Percentiles rank a stretch among this genome's conserved stretches.
Evolutionary conservation across 768 basidiomycete species (phyloP).

Genomic region (Cyathus striatus): DNA sequence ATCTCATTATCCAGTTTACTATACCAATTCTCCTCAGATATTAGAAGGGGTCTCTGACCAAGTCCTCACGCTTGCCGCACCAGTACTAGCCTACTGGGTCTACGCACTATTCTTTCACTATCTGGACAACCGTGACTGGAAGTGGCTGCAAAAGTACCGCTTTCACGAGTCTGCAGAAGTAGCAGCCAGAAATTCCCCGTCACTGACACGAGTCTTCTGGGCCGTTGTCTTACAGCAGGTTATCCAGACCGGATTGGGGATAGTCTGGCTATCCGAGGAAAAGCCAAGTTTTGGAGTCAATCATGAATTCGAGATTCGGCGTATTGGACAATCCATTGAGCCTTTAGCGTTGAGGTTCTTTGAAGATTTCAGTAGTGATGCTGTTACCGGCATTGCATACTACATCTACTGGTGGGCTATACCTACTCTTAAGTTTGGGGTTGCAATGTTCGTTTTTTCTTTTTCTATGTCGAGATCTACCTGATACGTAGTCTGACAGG

Average conservation of each 20-base stretch:
- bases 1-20: no score
- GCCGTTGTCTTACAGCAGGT: constrained; percentile 86
- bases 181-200: constrained; percentile 65
- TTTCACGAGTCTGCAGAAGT: constrained; percentile 88
- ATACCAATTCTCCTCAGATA: no score
- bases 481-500: constrained; percentile 37
- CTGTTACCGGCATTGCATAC: constrained; percentile 40
- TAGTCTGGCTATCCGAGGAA: constrained; percentile 56
- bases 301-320: constrained; percentile 40
- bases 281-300: constrained; percentile 16
- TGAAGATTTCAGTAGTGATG: constrained; percentile 37
- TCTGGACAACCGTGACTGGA: constrained; percentile 73
- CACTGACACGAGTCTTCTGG: constrained; percentile 62
- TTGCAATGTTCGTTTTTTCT: constrained; percentile 70
- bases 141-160: constrained; percentile 76
- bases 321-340: constrained; percentile 32
- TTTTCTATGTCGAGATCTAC: background rate
- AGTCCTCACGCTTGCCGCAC: constrained; percentile 63
- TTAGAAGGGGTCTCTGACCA: constrained; percentile 65
- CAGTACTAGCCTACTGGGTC: constrained; percentile 82
- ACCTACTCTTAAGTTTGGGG: constrained; percentile 64
- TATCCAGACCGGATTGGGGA: constrained; percentile 76
- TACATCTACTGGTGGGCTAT: constrained; percentile 92
- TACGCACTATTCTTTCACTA: constrained; percentile 75
- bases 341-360: constrained; percentile 29